Evolutionary conservation across 1,284 basidiomycete species (phyloP), one percentile per base, ranked within the genome.

Genomic region (Ustilago nuda): DNA sequence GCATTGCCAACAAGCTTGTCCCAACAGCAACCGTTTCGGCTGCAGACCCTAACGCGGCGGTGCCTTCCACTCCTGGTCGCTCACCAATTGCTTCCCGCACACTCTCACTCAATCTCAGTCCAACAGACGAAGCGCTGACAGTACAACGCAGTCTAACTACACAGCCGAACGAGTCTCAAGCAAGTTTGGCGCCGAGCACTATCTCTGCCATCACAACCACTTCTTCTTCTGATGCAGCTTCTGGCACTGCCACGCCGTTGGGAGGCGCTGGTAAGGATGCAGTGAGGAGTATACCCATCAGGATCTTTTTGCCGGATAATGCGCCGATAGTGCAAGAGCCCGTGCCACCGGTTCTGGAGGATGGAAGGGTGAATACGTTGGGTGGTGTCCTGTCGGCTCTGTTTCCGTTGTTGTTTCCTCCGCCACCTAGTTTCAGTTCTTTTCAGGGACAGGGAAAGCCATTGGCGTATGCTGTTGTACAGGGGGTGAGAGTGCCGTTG

Each of bases 251-350:
- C 27, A 56, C 67, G 11, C 52, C 68, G 13, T 66, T 61, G 1
- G 58, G 61, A 2, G 56, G 23, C n/a, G 33, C 59, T 8, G 51
- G 43, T 19, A 64, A 50, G 48, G 48, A 54, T 46, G 60, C 62
- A 9, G 71, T 76, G 30, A 56, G 74, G 35, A 76, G 76, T 48
- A 63, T 73, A 13, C 70, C 96, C 3, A 90, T 95, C 45, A 90
- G 94, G 83, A 87, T 99, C 70, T 96, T 95, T 85, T 89, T 98
- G 33, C 75, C 78, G 0, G 94, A 95, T 27, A 93, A 95, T 65
- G 94, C 93, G 0, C 94, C 94, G 1, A 92, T 95, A 8, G 87
- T 98, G 30, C 95, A 97, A 86, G 94, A 95, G 82, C 88, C 95
- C 23, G 92, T 93, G 0, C 90, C 93, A 1, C 94, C 95, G 8